Evolutionary conservation across 2,329 filamentous ascomycete genomes (phyloP).

Genomic region (Verticillium zaregamsianum): DNA sequence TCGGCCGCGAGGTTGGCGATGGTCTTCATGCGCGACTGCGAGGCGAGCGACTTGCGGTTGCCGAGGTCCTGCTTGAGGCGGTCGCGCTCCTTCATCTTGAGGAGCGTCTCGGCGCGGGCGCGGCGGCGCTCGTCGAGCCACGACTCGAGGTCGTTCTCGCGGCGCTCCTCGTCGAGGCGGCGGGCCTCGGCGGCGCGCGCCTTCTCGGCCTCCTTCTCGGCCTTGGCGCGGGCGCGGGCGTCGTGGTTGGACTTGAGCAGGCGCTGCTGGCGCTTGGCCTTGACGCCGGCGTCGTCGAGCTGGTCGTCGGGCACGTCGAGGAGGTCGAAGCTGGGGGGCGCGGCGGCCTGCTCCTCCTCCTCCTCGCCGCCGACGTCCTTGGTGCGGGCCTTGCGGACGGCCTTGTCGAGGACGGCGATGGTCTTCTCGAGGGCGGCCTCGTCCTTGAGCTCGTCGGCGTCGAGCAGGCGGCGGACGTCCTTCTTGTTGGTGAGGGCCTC

Average conservation of each 20-base stretch:
- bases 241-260: slow-evolving; percentile 94
- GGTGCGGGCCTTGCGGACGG: slow-evolving; percentile 83
- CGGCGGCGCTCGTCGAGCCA: slow-evolving; percentile 83
- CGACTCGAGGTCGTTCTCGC: slow-evolving; percentile 76
- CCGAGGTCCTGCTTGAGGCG: slow-evolving; percentile 90
- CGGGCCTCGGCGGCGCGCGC: slow-evolving; percentile 79
- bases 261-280: slow-evolving; percentile 88
- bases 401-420: slow-evolving; percentile 85
- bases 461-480: slow-evolving; percentile 78
- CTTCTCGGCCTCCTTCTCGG: slow-evolving; percentile 91
- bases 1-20: slow-evolving; percentile 95
- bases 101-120: slow-evolving; percentile 64
- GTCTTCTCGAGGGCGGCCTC: slow-evolving; percentile 80
- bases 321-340: slow-evolving; percentile 80
- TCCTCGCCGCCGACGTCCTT: slow-evolving; percentile 84
- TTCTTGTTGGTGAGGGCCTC: slow-evolving; percentile 76
- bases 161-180: slow-evolving; percentile 74
- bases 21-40: slow-evolving; percentile 96
- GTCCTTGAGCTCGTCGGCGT: slow-evolving; percentile 88
- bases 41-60: slow-evolving; percentile 93
- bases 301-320: slow-evolving; percentile 88
- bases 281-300: slow-evolving; percentile 84
- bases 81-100: slow-evolving; percentile 90
- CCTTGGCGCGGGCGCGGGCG: slow-evolving; percentile 87
- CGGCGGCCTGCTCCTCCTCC: slow-evolving; percentile 73